phyloP scores from a whole-genome alignment of 1,284 basidiomycete species.

The Melampsora larici-populina region DNA sequence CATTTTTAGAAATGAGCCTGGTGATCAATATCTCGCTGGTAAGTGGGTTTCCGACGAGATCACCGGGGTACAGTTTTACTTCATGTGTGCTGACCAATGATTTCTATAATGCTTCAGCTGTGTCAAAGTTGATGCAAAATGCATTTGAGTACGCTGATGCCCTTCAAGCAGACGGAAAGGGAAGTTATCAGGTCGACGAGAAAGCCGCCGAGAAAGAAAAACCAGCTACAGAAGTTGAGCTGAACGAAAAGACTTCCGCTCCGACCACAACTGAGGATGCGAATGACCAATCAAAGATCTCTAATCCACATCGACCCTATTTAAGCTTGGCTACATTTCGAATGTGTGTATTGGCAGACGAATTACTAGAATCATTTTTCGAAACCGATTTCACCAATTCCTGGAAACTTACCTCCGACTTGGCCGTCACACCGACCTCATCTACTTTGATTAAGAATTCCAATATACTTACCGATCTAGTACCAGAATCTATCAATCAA shows the following conservation, averaged over 20 bases:
- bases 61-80: no score
- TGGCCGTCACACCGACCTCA: constrained; percentile 57
- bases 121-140: constrained; percentile 93
- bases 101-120: constrained; percentile 58
- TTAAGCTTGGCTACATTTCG: constrained; percentile 68
- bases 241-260: constrained; percentile 17
- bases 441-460: constrained; percentile 10
- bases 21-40: constrained; percentile 84
- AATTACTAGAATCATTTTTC: constrained; percentile 90
- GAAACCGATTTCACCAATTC: constrained; percentile 80
- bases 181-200: neutral
- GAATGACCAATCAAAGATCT: constrained; percentile 17
- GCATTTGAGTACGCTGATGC: constrained; percentile 94
- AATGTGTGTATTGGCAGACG: constrained; percentile 93
- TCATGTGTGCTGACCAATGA: neutral
- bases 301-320: constrained; percentile 49
- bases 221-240: constrained; percentile 6
- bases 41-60: neutral
- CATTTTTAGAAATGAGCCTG: constrained; percentile 95
- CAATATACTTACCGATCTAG: constrained; percentile 32
- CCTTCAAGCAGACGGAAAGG: constrained; percentile 55
- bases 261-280: constrained; percentile 35
- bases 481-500: constrained; percentile 49
- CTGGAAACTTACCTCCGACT: constrained; percentile 71
- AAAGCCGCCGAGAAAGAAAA: constrained; percentile 8